phyloP scores from a whole-genome alignment of 352 stramenopile genomes.

The Phytophthora colocasiae region DNA sequence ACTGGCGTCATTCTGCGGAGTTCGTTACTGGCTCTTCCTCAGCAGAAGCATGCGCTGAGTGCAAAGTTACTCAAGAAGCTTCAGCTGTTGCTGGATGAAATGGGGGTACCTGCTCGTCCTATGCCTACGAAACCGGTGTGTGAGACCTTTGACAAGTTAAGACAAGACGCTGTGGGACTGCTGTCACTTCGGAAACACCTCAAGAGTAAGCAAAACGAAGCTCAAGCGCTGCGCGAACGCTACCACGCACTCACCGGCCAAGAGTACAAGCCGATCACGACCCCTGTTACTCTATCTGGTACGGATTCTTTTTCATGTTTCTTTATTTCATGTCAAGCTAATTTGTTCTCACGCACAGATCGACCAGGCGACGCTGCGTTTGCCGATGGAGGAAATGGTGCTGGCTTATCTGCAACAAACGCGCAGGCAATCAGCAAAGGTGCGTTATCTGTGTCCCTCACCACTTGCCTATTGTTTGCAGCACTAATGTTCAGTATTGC shows the following conservation, averaged over 20 bases:
- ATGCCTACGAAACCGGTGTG: slow-evolving; percentile 76
- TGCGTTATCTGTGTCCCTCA: slow-evolving; percentile 14
- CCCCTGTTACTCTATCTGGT: slow-evolving; percentile 47
- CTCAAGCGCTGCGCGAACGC: slow-evolving; percentile 53
- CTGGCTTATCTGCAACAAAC: slow-evolving; percentile 20
- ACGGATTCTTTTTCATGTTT: slow-evolving; percentile 1
- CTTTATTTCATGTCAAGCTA: slow-evolving; percentile 4
- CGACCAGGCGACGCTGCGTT: slow-evolving; percentile 38
- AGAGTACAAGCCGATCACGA: slow-evolving; percentile 57
- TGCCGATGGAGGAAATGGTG: slow-evolving; percentile 5
- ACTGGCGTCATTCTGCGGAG: slow-evolving; percentile 68
- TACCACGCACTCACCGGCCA: slow-evolving; percentile 63
- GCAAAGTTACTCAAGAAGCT: slow-evolving; percentile 75
- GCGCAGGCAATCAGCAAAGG: slow-evolving; percentile 47
- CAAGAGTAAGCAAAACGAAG: slow-evolving; percentile 63
- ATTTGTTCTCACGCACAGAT: slow-evolving; percentile 31
- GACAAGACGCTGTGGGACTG: slow-evolving; percentile 64
- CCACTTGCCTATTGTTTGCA: slow-evolving; percentile 1
- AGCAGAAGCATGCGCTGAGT: slow-evolving; percentile 61
- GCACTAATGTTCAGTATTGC: not conserved
- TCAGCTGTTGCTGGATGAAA: slow-evolving; percentile 69
- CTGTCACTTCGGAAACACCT: slow-evolving; percentile 69
- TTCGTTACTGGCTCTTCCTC: slow-evolving; percentile 55
- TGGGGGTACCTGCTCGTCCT: slow-evolving; percentile 66
- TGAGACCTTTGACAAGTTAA: slow-evolving; percentile 65